Conservation (phyloP, 2,329 filamentous ascomycete genomes). For the Trichoderma sp. region DNA sequence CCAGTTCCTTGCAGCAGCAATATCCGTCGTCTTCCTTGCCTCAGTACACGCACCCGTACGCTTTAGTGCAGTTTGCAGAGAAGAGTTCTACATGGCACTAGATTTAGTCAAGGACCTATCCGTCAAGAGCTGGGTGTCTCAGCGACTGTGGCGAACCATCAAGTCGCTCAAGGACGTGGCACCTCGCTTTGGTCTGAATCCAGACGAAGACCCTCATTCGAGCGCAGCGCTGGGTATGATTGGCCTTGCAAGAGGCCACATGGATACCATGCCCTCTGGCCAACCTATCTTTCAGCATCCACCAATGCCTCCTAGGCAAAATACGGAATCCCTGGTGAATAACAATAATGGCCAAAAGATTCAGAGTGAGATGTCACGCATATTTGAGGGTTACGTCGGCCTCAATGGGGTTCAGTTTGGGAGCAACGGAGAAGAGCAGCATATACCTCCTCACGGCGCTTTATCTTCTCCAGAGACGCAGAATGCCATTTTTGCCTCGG, state of each 20-base stretch:
- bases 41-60: conserved; percentile 72
- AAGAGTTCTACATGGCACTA: conserved; percentile 78
- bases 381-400: conserved; percentile 44
- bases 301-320: conserved; percentile 15
- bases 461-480: conserved; percentile 29
- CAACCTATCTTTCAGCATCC: conserved; percentile 33
- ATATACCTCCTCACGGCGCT: conserved; percentile 29
- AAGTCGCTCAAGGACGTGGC: conserved; percentile 71
- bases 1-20: conserved; percentile 73
- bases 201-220: conserved; percentile 51
- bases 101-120: conserved; percentile 74
- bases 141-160: conserved; percentile 73
- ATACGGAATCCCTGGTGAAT: conserved; percentile 26
- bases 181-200: conserved; percentile 63
- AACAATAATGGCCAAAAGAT: conserved; percentile 51
- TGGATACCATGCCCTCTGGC: conserved; percentile 28
- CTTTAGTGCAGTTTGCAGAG: conserved; percentile 67
- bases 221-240: conserved; percentile 58
- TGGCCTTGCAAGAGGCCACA: conserved; percentile 48
- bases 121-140: conserved; percentile 69
- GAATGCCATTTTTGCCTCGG: conserved; percentile 27
- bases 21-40: conserved; percentile 75
- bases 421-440: conserved; percentile 30
- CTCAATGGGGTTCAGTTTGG: conserved; percentile 38
- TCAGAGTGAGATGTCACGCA: conserved; percentile 55